These are phyloP conservation scores for Saturnispora quitensis DNA, from an alignment of 805 yeast genomes.

Conservation along the genomic window DNA sequence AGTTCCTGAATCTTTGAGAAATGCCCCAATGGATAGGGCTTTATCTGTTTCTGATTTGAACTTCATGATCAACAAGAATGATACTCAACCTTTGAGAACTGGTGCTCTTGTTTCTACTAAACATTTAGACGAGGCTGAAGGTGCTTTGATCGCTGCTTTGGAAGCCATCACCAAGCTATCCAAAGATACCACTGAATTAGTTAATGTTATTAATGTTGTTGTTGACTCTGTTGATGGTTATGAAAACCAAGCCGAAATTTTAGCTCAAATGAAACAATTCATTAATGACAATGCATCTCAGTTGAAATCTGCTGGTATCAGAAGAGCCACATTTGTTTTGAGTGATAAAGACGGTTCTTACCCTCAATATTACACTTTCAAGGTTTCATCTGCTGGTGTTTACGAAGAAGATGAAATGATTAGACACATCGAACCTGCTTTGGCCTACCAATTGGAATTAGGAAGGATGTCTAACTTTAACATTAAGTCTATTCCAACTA, in stretches of 20 bases:
- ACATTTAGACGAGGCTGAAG: slow-evolving; percentile 87
- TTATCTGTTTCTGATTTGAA: slow-evolving; percentile 89
- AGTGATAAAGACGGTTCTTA: slow-evolving; percentile 78
- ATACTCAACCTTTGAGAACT: slow-evolving; percentile 65
- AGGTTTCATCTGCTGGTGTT: slow-evolving; percentile 45
- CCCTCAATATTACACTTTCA: slow-evolving; percentile 93
- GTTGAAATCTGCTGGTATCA: slow-evolving; percentile 59
- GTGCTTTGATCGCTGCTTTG: slow-evolving; percentile 64
- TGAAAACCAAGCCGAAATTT: slow-evolving; percentile 57
- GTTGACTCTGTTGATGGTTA: slow-evolving; percentile 69
- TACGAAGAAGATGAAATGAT: slow-evolving; percentile 84
- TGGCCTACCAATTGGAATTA: slow-evolving; percentile 94
- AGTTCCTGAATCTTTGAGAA: slow-evolving; percentile 36
- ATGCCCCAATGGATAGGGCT: slow-evolving; percentile 58
- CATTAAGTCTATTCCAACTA: slow-evolving; percentile 90
- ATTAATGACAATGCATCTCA: slow-evolving; percentile 64
- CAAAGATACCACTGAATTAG: slow-evolving; percentile 34
- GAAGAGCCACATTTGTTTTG: slow-evolving; percentile 88
- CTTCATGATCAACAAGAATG: slow-evolving; percentile 62
- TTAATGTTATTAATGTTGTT: slow-evolving; percentile 78
- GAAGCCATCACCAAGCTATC: slow-evolving; percentile 49
- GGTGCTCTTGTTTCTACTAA: slow-evolving; percentile 77
- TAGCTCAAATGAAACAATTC: slow-evolving; percentile 53
- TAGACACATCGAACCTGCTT: slow-evolving; percentile 97
- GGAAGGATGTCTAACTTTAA: slow-evolving; percentile 91